Evolutionary conservation across 2,329 filamentous ascomycete species (phyloP).

Genomic region (Zymoseptoria brevis): DNA sequence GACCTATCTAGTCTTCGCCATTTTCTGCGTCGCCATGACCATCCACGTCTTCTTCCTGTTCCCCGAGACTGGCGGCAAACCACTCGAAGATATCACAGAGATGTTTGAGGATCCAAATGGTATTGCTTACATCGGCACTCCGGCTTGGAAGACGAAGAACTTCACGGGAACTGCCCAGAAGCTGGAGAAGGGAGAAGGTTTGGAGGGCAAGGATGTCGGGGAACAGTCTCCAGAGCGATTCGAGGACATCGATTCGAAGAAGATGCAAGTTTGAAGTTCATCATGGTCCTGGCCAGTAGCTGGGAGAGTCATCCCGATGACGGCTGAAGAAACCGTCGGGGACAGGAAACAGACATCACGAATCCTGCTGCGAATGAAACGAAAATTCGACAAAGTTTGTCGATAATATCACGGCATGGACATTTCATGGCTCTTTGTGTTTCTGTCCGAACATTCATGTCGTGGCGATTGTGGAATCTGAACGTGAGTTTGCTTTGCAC

Average conservation of each 20-base stretch:
- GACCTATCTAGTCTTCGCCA: constrained; percentile 62
- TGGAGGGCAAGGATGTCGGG: constrained; percentile 8
- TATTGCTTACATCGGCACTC: constrained; percentile 39
- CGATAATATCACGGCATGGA: no score
- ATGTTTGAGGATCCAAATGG: constrained; percentile 48
- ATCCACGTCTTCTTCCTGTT: constrained; percentile 58
- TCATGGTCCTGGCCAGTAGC: not conserved
- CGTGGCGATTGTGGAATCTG: no score
- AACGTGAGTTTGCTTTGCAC: not conserved
- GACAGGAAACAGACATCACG: not conserved
- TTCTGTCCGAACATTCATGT: no score
- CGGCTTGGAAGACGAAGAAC: constrained; percentile 47
- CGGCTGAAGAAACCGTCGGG: not conserved
- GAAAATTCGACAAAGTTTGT: no score
- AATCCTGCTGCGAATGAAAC: not conserved
- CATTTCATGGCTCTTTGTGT: no score
- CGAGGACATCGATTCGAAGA: constrained; percentile 7
- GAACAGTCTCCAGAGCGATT: constrained; percentile 7
- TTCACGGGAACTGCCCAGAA: constrained; percentile 2
- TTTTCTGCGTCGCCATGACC: constrained; percentile 58
- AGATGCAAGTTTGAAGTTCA: constrained; percentile 6
- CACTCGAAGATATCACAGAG: constrained; percentile 69
- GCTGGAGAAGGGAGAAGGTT: constrained; percentile 8
- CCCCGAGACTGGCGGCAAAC: constrained; percentile 66
- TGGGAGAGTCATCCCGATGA: not conserved